Evolutionary conservation across 768 basidiomycete species (phyloP).

Genomic region (Lactifluus piperatus): DNA sequence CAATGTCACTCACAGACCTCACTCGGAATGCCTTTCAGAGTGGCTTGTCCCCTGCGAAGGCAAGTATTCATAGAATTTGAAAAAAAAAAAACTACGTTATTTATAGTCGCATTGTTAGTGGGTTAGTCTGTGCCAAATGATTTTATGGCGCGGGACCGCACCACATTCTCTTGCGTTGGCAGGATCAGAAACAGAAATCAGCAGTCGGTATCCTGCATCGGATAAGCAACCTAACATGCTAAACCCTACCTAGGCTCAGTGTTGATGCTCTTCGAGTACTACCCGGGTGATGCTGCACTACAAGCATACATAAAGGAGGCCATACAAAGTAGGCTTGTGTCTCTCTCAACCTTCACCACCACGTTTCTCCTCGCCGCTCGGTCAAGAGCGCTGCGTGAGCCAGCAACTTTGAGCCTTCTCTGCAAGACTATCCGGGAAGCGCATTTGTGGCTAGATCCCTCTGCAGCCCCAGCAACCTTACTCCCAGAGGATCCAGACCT

Average conservation of each 20-base stretch:
- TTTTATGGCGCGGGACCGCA: conserved; percentile 39
- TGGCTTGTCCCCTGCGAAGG: conserved; percentile 57
- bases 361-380: conserved; percentile 61
- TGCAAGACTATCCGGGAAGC: conserved; percentile 56
- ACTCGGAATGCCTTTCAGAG: conserved; percentile 69
- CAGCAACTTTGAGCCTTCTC: conserved; percentile 60
- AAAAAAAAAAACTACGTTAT: not conserved
- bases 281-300: conserved; percentile 63
- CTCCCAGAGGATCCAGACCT: conserved; percentile 39
- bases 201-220: conserved; percentile 38
- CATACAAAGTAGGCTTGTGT: conserved; percentile 46
- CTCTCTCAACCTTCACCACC: conserved; percentile 50
- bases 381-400: conserved; percentile 53
- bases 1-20: conserved; percentile 60
- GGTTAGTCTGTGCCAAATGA: conserved; percentile 54
- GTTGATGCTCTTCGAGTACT: conserved; percentile 53
- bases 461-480: conserved; percentile 46
- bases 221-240: not conserved
- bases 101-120: conserved; percentile 39
- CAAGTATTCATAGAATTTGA: conserved; percentile 27
- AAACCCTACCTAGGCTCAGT: conserved; percentile 46
- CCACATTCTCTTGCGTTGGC: conserved; percentile 24
- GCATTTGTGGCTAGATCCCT: conserved; percentile 50
- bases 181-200: conserved; percentile 46
- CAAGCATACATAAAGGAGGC: conserved; percentile 56